Percentiles rank a stretch among this genome's conserved stretches.
These are phyloP conservation scores for Fusarium goolgardi DNA, from an alignment of 2,329 filamentous ascomycete species.

Conservation along the genomic window DNA sequence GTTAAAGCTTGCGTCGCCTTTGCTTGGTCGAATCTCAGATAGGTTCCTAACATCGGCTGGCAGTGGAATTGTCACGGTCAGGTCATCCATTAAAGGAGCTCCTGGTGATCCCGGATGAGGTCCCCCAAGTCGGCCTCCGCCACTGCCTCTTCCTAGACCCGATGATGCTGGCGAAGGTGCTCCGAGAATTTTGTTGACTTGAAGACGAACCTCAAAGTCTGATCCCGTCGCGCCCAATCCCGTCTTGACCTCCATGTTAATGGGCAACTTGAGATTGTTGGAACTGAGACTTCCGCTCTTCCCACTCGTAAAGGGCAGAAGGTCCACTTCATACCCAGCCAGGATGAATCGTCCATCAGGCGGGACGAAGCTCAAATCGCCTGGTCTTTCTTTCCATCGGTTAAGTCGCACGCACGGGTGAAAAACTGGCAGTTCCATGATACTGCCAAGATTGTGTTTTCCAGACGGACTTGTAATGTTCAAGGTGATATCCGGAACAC, in stretches of 20 bases:
- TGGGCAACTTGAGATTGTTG: conserved; percentile 81
- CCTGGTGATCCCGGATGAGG: conserved; percentile 66
- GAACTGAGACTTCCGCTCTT: conserved; percentile 65
- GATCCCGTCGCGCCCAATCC: conserved; percentile 78
- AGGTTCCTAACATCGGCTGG: conserved; percentile 84
- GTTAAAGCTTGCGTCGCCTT: conserved; percentile 85
- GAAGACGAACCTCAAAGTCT: conserved; percentile 89
- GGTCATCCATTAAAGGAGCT: conserved; percentile 76
- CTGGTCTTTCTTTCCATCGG: conserved; percentile 89
- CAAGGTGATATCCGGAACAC: conserved; percentile 89
- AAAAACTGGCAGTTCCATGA: conserved; percentile 91
- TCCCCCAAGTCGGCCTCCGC: conserved; percentile 56
- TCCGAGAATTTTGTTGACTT: conserved; percentile 74
- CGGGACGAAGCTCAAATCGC: conserved; percentile 94
- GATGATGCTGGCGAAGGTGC: conserved; percentile 52
- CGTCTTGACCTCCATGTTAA: conserved; percentile 83
- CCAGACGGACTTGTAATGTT: conserved; percentile 83
- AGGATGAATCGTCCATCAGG: conserved; percentile 95
- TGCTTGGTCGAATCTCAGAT: conserved; percentile 81
- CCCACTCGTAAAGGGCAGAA: conserved; percentile 77
- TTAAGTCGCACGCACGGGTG: conserved; percentile 93
- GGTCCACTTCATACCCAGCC: conserved; percentile 92
- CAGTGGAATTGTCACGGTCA: conserved; percentile 82
- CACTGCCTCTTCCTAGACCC: conserved; percentile 56
- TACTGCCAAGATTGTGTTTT: conserved; percentile 77